Conservation (phyloP, 768 basidiomycete genomes). For the Megacollybia marginata region DNA sequence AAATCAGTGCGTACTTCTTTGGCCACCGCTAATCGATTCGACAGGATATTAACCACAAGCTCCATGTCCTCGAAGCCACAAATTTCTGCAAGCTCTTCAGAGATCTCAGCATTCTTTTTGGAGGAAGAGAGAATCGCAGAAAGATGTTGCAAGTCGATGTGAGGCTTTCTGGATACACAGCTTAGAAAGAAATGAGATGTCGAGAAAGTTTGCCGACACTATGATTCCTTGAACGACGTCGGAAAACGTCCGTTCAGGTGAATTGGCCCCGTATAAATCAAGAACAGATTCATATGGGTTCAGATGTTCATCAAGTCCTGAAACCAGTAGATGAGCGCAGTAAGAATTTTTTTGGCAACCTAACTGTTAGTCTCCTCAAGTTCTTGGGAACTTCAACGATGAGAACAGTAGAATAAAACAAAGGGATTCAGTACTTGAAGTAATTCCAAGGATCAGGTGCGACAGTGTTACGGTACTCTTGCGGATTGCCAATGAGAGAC, state of each 20-base stretch:
- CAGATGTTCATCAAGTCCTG: neutral
- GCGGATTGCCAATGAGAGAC: too few relatives aligned
- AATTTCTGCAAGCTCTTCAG: slow-evolving; percentile 69
- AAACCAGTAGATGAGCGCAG: too few relatives aligned
- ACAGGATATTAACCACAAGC: slow-evolving; percentile 62
- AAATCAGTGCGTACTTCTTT: slow-evolving; percentile 35
- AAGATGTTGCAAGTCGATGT: slow-evolving; percentile 22
- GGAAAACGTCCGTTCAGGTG: neutral
- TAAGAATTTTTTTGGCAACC: too few relatives aligned
- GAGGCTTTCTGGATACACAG: slow-evolving; percentile 16
- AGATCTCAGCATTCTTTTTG: slow-evolving; percentile 61
- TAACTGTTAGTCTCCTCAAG: too few relatives aligned
- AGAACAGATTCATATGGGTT: neutral
- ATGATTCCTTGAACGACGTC: neutral
- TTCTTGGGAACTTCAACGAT: too few relatives aligned
- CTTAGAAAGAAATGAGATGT: neutral
- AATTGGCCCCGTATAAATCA: neutral
- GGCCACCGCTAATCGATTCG: slow-evolving; percentile 40
- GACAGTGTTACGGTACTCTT: too few relatives aligned
- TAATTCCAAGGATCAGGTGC: too few relatives aligned
- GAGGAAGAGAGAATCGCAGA: slow-evolving; percentile 37
- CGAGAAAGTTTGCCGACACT: neutral
- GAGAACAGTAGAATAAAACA: too few relatives aligned
- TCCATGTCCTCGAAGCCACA: slow-evolving; percentile 84
- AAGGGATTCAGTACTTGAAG: too few relatives aligned